These are phyloP conservation scores for Erodium trifolium DNA, from an alignment of 441 rosid species.

Conservation along the genomic window DNA sequence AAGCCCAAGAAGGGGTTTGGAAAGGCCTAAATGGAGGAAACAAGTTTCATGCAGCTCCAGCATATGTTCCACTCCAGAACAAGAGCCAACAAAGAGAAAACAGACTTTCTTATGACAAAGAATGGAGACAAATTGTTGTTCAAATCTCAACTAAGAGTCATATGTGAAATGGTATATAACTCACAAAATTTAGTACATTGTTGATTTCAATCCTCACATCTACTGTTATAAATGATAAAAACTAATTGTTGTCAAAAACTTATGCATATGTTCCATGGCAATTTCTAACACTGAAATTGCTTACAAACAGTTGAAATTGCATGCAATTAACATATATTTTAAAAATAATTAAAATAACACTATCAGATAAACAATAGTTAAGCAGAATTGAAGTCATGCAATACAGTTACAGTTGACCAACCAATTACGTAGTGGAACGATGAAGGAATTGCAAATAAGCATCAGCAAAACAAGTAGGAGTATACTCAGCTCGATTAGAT, in stretches of 20 bases:
- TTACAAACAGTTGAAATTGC: constrained; percentile 38
- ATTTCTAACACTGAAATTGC: constrained; percentile 44
- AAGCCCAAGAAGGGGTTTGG: background rate
- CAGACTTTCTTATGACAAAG: background rate
- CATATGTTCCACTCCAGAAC: too few relatives aligned
- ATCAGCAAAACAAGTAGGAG: background rate
- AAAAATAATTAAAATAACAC: background rate
- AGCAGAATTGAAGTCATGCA: background rate
- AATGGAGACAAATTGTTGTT: background rate
- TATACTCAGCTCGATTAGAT: background rate
- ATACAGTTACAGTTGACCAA: background rate
- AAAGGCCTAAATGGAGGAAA: background rate
- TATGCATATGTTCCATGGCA: constrained; percentile 18
- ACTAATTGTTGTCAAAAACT: background rate
- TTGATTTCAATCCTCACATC: too few relatives aligned
- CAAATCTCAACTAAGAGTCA: too few relatives aligned
- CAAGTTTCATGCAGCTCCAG: background rate
- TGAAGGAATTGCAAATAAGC: background rate
- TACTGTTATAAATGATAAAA: constrained; percentile 19
- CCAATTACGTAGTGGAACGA: too few relatives aligned
- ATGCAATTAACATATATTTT: too few relatives aligned
- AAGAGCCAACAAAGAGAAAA: too few relatives aligned
- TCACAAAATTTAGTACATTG: too few relatives aligned
- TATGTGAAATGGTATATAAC: too few relatives aligned
- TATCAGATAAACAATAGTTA: background rate